Base-by-base conservation (phyloP, 805 yeast genomes). In the Wickerhamomyces sydowiorum region DNA sequence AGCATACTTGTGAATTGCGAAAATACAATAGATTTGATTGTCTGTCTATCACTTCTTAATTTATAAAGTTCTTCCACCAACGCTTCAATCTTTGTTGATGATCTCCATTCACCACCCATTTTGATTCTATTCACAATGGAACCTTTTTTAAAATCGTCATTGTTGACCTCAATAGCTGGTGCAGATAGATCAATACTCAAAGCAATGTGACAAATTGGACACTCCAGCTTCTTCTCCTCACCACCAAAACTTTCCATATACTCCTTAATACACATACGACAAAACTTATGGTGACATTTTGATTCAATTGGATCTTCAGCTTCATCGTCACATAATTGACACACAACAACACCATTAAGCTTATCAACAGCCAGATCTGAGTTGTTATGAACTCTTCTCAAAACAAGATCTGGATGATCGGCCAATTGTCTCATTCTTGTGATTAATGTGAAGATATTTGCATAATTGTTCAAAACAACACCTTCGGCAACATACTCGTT, bases 351-450 rank as follows among this genome's bases (percentile, higher is more conserved):
- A 32, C 75, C 76, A 23, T 53, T 55, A 1, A 68, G 46, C 21
- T 50, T 45, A n/a, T 54, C 61, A 8, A 42, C 51, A 46, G 62
- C 49, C 51, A 62, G 50, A 54, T 64, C 59, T 19, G 61, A 50
- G 19, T 53, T 62, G 29, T 60, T 59, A 3, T 76, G 76, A 24
- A 81, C 73, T 40, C 90, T 71, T 51, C 89, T 80, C 57, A 93
- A 68, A 1, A 93, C 97, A 48, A 93, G 69, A 65, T 93, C 99
- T 0, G 99, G 99, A 62, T 93, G 99, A 61, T 93, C 99, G 0
- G 99, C 98, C 53, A 93, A 70, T 64, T 93, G 99, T 54, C 99
- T 78, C 99, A 93, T 95, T 54, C 99, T 72, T 0, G 99, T 93
- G 55, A 93, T 90, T 43, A 93, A 72, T 0, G 98, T 90, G 66